These are phyloP conservation scores for Falciphora oryzae DNA, from an alignment of 2,329 filamentous ascomycete species.

Conservation along the genomic window DNA sequence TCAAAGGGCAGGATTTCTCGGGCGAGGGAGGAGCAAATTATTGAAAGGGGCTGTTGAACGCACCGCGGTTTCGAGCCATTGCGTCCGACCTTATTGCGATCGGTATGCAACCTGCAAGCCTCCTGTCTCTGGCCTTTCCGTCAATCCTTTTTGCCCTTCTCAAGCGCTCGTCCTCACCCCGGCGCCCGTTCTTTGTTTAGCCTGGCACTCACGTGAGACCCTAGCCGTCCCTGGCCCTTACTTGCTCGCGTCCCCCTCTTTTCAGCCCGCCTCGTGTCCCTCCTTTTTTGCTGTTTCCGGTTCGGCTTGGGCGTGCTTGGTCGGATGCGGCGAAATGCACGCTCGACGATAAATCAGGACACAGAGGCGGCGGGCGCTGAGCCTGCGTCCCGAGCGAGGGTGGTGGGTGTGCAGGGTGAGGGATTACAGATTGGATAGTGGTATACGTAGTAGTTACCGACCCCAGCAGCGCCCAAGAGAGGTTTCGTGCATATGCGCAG, in stretches of 20 bases:
- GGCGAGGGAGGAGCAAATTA: not conserved
- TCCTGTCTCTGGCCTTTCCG: constrained; percentile 1
- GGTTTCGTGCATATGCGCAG: not conserved
- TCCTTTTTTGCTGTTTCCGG: not conserved
- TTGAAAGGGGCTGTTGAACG: constrained; percentile 2
- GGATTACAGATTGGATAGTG: not conserved
- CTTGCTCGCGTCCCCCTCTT: not conserved
- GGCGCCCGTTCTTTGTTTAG: not conserved
- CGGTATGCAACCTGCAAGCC: not conserved
- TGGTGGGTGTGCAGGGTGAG: no score
- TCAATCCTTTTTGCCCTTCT: not conserved
- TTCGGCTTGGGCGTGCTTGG: not conserved
- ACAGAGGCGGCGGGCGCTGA: not conserved
- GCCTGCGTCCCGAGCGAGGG: not conserved
- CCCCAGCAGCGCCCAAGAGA: no score
- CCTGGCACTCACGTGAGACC: not conserved
- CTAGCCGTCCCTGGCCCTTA: not conserved
- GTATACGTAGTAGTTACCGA: not conserved
- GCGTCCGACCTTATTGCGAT: not conserved
- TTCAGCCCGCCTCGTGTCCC: not conserved
- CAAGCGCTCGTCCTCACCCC: not conserved
- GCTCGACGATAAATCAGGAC: not conserved
- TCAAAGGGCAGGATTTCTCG: not conserved
- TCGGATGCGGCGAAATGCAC: not conserved
- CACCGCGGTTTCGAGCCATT: constrained; percentile 8